Conservation (phyloP, 805 yeast genomes). For the Ogataea pignaliae region DNA sequence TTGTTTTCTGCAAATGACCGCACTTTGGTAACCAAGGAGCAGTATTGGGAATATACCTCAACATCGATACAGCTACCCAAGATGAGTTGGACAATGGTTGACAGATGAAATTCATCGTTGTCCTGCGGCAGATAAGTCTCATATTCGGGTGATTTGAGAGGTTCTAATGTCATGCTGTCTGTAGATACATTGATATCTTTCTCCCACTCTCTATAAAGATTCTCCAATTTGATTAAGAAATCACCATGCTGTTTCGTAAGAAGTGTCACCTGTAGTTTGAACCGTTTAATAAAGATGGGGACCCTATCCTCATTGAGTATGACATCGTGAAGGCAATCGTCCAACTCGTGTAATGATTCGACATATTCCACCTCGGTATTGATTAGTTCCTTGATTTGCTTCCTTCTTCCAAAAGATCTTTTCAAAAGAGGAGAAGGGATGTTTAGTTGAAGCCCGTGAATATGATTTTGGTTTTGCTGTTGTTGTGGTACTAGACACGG, state of each 20-base stretch:
- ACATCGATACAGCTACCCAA: slow-evolving; percentile 19
- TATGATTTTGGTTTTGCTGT: too few species aligned
- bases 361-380: slow-evolving; percentile 46
- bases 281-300: slow-evolving; percentile 32
- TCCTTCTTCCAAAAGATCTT: slow-evolving; percentile 23
- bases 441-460: too few species aligned
- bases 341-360: slow-evolving; percentile 39
- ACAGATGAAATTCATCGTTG: slow-evolving; percentile 19
- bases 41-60: slow-evolving; percentile 22
- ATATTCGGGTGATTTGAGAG: slow-evolving; percentile 22
- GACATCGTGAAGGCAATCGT: slow-evolving; percentile 39
- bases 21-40: slow-evolving; percentile 22
- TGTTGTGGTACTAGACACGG: too few species aligned
- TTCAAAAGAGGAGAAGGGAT: slow-evolving; percentile 13
- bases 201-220: slow-evolving; percentile 19
- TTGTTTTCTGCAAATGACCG: slow-evolving; percentile 16
- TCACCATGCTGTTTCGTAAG: slow-evolving; percentile 30
- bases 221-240: slow-evolving; percentile 26
- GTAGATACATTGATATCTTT: slow-evolving; percentile 13
- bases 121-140: slow-evolving; percentile 16
- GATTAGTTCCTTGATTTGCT: slow-evolving; percentile 39
- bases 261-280: slow-evolving; percentile 24
- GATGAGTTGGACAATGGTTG: slow-evolving; percentile 16
- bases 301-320: slow-evolving; percentile 29
- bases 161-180: not conserved